Evolutionary conservation across 768 basidiomycete genomes (phyloP).

Genomic region (Hypsizygus marmoreus): DNA sequence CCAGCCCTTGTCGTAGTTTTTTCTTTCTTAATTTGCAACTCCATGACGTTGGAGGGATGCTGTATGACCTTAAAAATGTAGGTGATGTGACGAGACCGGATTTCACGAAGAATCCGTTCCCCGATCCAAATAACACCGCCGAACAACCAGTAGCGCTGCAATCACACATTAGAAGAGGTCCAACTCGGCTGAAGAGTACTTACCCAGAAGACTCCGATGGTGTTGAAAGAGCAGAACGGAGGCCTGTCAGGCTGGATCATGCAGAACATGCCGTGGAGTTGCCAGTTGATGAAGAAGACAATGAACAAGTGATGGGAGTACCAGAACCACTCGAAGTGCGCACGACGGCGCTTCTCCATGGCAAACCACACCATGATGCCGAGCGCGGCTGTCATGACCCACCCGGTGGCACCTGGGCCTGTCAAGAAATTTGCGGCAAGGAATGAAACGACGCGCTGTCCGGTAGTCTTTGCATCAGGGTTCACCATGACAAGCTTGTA

Average conservation of each 20-base stretch:
- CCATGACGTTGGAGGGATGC: conserved; percentile 92
- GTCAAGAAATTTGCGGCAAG: conserved; percentile 78
- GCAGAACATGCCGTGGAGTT: conserved; percentile 95
- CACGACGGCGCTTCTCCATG: conserved; percentile 73
- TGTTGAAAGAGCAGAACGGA: conserved; percentile 83
- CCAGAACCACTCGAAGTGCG: conserved; percentile 89
- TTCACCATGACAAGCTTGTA: conserved; percentile 61
- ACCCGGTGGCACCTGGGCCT: conserved; percentile 82
- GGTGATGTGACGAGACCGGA: conserved; percentile 87
- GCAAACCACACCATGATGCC: conserved; percentile 85
- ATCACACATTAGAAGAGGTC: conserved; percentile 6
- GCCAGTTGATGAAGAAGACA: conserved; percentile 92
- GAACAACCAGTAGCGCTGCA: conserved; percentile 84
- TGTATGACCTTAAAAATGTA: conserved; percentile 94
- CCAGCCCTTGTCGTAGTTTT: conserved; percentile 81
- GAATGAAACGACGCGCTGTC: conserved; percentile 67
- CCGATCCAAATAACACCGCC: conserved; percentile 84
- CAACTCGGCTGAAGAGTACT: conserved; percentile 24
- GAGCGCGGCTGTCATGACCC: conserved; percentile 81
- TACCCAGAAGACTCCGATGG: conserved; percentile 95
- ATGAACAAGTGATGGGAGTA: conserved; percentile 89
- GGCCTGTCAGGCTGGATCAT: conserved; percentile 92
- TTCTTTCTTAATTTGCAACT: conserved; percentile 98
- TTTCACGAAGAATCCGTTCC: conserved; percentile 91
- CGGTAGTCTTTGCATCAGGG: conserved; percentile 51